Percentiles rank a stretch among this genome's conserved stretches.
Conservation (phyloP, 768 basidiomycete species). For the Boletus rubropictus region DNA sequence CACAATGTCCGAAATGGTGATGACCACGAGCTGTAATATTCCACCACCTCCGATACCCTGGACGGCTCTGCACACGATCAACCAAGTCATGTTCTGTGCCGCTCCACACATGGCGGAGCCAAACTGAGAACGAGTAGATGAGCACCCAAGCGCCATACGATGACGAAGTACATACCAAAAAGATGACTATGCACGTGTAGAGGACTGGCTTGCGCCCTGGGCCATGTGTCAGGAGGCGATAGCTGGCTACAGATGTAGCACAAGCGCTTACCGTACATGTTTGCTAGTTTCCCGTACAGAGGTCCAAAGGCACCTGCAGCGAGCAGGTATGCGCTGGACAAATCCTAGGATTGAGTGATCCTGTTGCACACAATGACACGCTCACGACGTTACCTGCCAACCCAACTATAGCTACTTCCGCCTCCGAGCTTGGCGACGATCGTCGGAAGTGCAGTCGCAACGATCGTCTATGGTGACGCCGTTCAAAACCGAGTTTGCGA, state of each 20-base stretch:
- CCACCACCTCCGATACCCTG: conserved; percentile 83
- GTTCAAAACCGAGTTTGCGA: background rate
- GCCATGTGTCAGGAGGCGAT: too few relatives aligned
- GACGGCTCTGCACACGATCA: conserved; percentile 67
- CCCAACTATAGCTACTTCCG: conserved; percentile 64
- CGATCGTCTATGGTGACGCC: conserved; percentile 43
- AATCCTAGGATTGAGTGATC: too few relatives aligned
- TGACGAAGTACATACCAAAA: conserved; percentile 44
- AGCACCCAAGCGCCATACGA: too few relatives aligned
- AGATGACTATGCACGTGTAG: conserved; percentile 56
- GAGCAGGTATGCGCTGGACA: conserved; percentile 65
- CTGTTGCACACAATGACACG: background rate
- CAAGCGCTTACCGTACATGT: conserved; percentile 36
- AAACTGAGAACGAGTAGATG: conserved; percentile 36
- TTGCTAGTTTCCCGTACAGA: conserved; percentile 73
- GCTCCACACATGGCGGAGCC: conserved; percentile 78
- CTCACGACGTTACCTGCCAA: conserved; percentile 47
- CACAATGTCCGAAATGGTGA: conserved; percentile 79
- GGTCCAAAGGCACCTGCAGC: conserved; percentile 69
- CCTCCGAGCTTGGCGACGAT: conserved; percentile 64
- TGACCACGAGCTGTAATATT: conserved; percentile 67
- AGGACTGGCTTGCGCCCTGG: conserved; percentile 57
- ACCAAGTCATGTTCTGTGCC: conserved; percentile 71
- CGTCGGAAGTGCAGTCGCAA: conserved; percentile 72
- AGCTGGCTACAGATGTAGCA: too few relatives aligned